Evolutionary conservation across 495 filamentous ascomycete genomes (phyloP), one percentile per base, ranked within the genome.

Genomic region (Penicillium tannophilum): DNA sequence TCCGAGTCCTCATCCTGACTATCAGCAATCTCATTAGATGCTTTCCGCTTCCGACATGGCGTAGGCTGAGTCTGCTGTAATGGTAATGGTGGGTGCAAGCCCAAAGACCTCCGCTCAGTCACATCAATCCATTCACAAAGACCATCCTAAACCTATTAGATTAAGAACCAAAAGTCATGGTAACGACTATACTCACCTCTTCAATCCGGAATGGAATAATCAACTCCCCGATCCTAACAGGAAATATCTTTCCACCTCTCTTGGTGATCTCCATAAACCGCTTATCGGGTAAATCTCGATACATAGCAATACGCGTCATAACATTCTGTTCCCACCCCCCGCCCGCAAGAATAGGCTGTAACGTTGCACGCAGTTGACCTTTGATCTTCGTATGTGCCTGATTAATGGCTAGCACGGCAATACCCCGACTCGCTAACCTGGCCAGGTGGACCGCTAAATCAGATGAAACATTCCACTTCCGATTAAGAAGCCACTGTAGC

Each of bases 311-410:
- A 42, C 89, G 75, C 48, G 82, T 87, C 60, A 80, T 82, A 4
- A 94, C 74, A 31, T 80, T 82, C 39, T 75, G 82, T 36, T 93
- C 90, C 91, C 91, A 94, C 6, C 85, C 79, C 4, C 71, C 74
- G 20, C 81, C 82, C 50, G 86, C 86, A 56, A 94, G 72, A 28
- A 87, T 81, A 5, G 91, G 90, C 54, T 84, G 76, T n/a, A 96
- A 77, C n/a, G 86, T 82, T 14, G 90, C 86, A 6, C 72, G 62
- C 16, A 69, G 61, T 51, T 73, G 72, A 2, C 81, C 81, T 39
- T 77, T 82, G 63, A 91, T 83, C 63, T 84, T 87, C 16, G 89
- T 92, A 23, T 84, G 85, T 20, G 83, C 86, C 65, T 93, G 89
- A 39, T 84, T 89, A 49, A 90, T 79, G 9, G 90, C 67, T 11